Evolutionary conservation across 805 yeast genomes (phyloP).

Genomic region (Pichia gijzeniarum): DNA sequence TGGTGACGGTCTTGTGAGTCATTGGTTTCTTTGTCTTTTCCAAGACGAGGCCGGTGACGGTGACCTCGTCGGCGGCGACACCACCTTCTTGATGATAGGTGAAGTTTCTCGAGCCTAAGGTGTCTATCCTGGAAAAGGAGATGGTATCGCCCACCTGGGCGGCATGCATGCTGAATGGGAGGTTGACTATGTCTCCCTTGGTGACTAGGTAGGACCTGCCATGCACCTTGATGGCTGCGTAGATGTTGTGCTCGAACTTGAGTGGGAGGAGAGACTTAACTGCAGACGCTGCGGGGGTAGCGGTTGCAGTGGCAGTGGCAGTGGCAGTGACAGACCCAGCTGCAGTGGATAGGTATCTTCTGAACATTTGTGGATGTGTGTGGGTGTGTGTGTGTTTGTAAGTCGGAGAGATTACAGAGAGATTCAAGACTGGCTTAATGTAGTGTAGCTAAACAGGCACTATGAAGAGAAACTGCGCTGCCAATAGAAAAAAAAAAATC

Average conservation of each 20-base stretch:
- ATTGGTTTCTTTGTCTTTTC: constrained; percentile 81
- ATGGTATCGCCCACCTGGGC: constrained; percentile 83
- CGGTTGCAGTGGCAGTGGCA: too few species aligned
- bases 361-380: constrained; percentile 8
- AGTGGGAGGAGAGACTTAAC: constrained; percentile 42
- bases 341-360: constrained; percentile 7
- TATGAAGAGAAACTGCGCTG: too few species aligned
- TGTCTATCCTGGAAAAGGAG: constrained; percentile 64
- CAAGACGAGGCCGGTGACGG: constrained; percentile 70
- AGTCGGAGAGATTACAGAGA: too few species aligned
- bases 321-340: too few species aligned
- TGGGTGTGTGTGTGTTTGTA: too few species aligned
- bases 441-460: too few species aligned
- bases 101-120: constrained; percentile 80
- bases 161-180: constrained; percentile 72
- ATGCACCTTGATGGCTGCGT: constrained; percentile 78
- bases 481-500: background rate
- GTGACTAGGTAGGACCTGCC: constrained; percentile 84
- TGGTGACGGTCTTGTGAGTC: constrained; percentile 65
- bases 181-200: constrained; percentile 74
- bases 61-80: constrained; percentile 46
- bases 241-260: constrained; percentile 60
- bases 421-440: too few species aligned
- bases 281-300: too few species aligned
- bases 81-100: constrained; percentile 50